These are phyloP conservation scores for Diversispora eburnea DNA, from an alignment of 192 early-diverging fungal genomes.

Conservation along the genomic window DNA sequence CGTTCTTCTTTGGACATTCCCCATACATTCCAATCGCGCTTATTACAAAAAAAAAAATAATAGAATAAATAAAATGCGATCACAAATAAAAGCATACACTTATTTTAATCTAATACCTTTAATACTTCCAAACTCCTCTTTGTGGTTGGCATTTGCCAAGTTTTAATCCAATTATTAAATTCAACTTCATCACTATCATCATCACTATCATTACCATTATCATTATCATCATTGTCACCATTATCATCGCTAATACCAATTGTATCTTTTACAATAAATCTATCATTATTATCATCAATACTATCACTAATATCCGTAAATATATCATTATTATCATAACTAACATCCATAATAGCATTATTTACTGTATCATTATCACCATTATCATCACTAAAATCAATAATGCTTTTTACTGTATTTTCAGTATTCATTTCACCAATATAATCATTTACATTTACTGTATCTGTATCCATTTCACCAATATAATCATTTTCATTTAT, in stretches of 20 bases:
- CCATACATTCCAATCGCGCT: conserved; percentile 42
- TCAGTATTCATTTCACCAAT: too few relatives aligned
- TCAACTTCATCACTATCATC: background rate
- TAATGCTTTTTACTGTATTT: too few relatives aligned
- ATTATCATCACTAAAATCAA: too few relatives aligned
- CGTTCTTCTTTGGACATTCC: conserved; percentile 46
- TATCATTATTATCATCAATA: background rate
- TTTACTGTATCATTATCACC: too few relatives aligned
- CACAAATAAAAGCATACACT: too few relatives aligned
- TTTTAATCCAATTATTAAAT: background rate
- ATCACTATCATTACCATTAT: background rate
- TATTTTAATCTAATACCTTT: background rate
- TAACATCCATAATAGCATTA: too few relatives aligned
- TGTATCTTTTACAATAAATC: background rate
- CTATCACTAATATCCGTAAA: background rate
- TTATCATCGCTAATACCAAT: background rate
- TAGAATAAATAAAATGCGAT: too few relatives aligned
- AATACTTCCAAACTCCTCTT: conserved; percentile 36
- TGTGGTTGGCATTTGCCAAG: conserved; percentile 12
- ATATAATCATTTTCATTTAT: too few relatives aligned
- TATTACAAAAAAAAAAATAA: too few relatives aligned
- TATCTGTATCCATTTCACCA: too few relatives aligned
- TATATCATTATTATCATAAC: too few relatives aligned
- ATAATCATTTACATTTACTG: too few relatives aligned
- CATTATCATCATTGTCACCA: background rate